Base-by-base conservation (phyloP, 2,329 filamentous ascomycete genomes). In the Xylaria sp. region DNA sequence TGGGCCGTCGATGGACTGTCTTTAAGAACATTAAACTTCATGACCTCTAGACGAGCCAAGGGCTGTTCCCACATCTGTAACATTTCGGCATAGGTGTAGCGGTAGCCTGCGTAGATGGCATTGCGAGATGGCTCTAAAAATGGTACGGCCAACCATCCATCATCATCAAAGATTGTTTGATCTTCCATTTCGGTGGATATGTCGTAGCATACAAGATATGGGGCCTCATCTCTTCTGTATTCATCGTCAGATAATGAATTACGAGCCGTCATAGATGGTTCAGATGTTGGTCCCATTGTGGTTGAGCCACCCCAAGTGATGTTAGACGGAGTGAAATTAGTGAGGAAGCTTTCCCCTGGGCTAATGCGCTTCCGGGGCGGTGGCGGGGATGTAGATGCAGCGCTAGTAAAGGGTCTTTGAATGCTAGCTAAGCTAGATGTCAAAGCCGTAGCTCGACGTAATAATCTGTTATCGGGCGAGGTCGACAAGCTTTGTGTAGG, bases 11-110 rank as follows among this genome's bases (percentile, higher is more conserved):
- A 70, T 23, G 77, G 77, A 57, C 85, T 83, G 31, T 87, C 86
- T 64, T 86, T 86, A 48, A 91, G 81, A 3, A 88, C 85, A 70
- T 91, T 91, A 75, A 91, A 92, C 75, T 92, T 92, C 80, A 92
- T 84, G 34, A 92, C 86, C 76, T 92, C 90, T 1, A 92, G 84
- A 20, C 89, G 84, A 39, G 88, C 84, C 4, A 91, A 80, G 0
- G 89, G 89, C 65, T 89, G 85, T 1, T 84, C 83, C 90, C 90
- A 92, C 80, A 89, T 87, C 72, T 90, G 89, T 3, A 92, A 83
- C 79, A 92, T 85, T 78, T 91, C 89, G n/a, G 90, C 89, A 73
- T 92, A 92, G 0, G 86, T 84, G 69, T 88, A 87, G 44, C 90
- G 87, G 75, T 91, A 92, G 73, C 82, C 84, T n/a, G 85, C 83